Percentiles rank a stretch among this genome's conserved stretches.
Conservation (phyloP, 208 protist genomes). For the Leishmania tarentolae region DNA sequence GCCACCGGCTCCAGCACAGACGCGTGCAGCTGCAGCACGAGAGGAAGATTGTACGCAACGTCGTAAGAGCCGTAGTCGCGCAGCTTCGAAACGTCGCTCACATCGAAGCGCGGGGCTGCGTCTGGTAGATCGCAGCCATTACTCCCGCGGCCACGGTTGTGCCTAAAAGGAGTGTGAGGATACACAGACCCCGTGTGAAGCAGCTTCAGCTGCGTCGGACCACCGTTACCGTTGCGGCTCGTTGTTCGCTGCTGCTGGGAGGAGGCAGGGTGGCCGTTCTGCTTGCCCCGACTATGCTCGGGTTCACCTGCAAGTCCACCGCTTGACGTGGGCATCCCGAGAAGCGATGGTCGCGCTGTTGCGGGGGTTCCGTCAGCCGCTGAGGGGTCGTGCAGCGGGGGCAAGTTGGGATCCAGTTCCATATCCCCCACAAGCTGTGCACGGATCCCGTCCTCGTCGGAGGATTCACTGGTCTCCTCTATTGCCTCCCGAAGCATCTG, state of each 20-base stretch:
- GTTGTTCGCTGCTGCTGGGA: neutral
- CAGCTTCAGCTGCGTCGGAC: neutral
- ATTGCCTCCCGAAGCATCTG: slow-evolving; percentile 21
- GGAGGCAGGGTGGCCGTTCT: neutral
- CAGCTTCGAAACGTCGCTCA: slow-evolving; percentile 61
- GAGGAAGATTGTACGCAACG: slow-evolving; percentile 44
- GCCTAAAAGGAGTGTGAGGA: slow-evolving; percentile 4
- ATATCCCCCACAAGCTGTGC: slow-evolving; percentile 23
- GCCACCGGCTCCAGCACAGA: neutral
- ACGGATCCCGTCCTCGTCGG: slow-evolving; percentile 25
- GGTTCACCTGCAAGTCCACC: neutral
- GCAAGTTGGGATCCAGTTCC: neutral
- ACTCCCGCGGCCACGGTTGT: neutral
- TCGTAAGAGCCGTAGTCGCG: slow-evolving; percentile 59
- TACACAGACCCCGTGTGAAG: neutral
- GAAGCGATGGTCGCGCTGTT: neutral
- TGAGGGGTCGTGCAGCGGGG: neutral
- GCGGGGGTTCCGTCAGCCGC: neutral
- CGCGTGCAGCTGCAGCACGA: slow-evolving; percentile 34
- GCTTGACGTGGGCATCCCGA: neutral
- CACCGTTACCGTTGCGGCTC: neutral
- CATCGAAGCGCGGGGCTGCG: slow-evolving; percentile 34
- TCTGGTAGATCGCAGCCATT: neutral
- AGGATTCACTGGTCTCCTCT: slow-evolving; percentile 26
- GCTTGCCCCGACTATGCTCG: neutral